Conservation (phyloP, 192 early-diverging fungal species). For the Podila horticola region DNA sequence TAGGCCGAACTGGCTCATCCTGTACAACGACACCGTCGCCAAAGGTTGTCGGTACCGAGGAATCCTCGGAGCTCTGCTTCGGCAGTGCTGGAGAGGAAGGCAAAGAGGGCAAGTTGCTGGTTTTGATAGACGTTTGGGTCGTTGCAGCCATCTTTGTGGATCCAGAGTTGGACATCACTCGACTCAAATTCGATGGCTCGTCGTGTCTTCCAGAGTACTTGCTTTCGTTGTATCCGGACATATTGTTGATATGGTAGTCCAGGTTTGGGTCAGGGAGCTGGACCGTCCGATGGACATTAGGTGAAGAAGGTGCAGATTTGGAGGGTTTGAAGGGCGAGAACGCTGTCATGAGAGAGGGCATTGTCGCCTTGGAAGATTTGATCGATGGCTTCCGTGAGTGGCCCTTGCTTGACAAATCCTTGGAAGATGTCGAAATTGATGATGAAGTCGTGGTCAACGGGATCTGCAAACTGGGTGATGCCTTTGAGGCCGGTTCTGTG, state of each 20-base stretch:
- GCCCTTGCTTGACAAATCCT: conserved; percentile 12
- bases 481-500: neutral
- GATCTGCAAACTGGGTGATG: conserved; percentile 21
- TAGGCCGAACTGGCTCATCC: conserved; percentile 27
- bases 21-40: conserved; percentile 37
- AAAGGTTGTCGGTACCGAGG: conserved; percentile 7
- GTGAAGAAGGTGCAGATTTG: conserved; percentile 34
- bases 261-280: neutral
- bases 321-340: conserved; percentile 47
- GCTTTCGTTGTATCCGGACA: neutral
- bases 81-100: neutral
- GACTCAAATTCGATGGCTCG: conserved; percentile 4
- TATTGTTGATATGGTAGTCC: neutral
- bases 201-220: conserved; percentile 13
- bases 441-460: conserved; percentile 1
- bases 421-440: neutral
- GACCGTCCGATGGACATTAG: conserved; percentile 7
- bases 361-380: conserved; percentile 46
- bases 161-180: conserved; percentile 14
- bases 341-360: conserved; percentile 49
- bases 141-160: conserved; percentile 10
- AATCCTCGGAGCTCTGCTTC: neutral
- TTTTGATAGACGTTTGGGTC: conserved; percentile 9
- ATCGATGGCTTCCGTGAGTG: conserved; percentile 34
- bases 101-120: neutral